These are phyloP conservation scores for Diaporthe nobilis DNA, from an alignment of 2,329 filamentous ascomycete genomes.

Conservation along the genomic window DNA sequence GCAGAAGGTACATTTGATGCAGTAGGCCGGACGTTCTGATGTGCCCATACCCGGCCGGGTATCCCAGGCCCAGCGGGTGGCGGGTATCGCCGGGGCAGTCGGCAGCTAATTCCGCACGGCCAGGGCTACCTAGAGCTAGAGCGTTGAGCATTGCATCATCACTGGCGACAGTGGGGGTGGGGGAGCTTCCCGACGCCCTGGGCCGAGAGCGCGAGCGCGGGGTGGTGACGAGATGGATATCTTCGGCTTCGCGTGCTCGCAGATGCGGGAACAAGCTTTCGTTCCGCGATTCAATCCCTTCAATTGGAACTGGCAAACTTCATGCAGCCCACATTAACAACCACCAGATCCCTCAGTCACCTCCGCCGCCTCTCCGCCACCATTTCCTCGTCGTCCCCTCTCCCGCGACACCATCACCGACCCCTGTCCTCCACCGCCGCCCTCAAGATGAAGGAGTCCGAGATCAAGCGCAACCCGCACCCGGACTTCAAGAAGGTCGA, in stretches of 20 bases:
- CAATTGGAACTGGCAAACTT: neutral
- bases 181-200: constrained; percentile 21
- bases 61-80: neutral
- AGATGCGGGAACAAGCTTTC: neutral
- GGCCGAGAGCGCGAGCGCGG: neutral
- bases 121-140: too few relatives aligned
- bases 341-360: constrained; percentile 1
- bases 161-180: constrained; percentile 2
- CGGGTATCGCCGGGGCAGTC: constrained; percentile 13
- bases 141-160: constrained; percentile 34
- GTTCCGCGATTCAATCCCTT: neutral
- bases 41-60: neutral
- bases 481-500: constrained; percentile 83
- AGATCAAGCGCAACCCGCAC: constrained; percentile 76
- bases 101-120: neutral
- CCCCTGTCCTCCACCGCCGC: constrained; percentile 42
- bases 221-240: constrained; percentile 21
- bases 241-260: constrained; percentile 7
- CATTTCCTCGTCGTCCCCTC: neutral
- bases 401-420: neutral
- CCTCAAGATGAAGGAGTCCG: constrained; percentile 48
- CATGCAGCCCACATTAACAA: constrained; percentile 9
- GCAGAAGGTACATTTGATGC: neutral
- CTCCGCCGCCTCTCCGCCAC: constrained; percentile 7
- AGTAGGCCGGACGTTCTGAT: neutral